phyloP scores from a whole-genome alignment of 768 basidiomycete species.

The Ramaria rubella region DNA sequence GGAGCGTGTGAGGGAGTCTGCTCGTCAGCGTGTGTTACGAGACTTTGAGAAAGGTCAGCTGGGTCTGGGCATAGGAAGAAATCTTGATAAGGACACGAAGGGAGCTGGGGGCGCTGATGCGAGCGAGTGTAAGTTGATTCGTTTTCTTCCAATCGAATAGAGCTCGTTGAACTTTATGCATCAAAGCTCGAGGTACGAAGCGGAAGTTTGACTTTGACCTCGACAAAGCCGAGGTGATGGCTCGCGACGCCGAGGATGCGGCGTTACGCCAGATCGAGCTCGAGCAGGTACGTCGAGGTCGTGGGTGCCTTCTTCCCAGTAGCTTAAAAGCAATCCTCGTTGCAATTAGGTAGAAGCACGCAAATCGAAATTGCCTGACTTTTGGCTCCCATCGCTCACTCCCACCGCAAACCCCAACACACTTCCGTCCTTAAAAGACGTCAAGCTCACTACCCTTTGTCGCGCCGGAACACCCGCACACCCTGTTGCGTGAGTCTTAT shows the following conservation, averaged over 20 bases:
- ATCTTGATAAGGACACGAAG: constrained; percentile 32
- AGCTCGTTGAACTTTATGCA: too few species aligned
- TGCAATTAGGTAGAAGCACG: constrained; percentile 58
- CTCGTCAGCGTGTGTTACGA: constrained; percentile 78
- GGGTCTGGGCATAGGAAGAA: constrained; percentile 42
- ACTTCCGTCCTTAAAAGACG: constrained; percentile 52
- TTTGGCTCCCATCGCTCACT: constrained; percentile 93
- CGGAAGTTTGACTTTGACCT: constrained; percentile 84
- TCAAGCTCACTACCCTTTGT: constrained; percentile 86
- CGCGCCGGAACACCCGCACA: constrained; percentile 76
- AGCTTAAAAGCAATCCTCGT: neutral
- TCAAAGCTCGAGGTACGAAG: constrained; percentile 59
- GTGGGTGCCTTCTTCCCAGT: neutral
- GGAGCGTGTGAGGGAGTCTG: constrained; percentile 57
- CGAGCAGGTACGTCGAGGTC: constrained; percentile 46
- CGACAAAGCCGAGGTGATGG: constrained; percentile 59
- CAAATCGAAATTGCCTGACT: constrained; percentile 88
- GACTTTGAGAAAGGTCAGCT: constrained; percentile 90
- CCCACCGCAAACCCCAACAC: constrained; percentile 71
- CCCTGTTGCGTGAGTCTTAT: constrained; percentile 56
- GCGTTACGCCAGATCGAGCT: constrained; percentile 77
- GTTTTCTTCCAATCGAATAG: too few species aligned
- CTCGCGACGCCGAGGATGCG: constrained; percentile 80
- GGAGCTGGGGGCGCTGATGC: constrained; percentile 7
- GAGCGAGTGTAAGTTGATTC: constrained; percentile 31